These are phyloP conservation scores for Tranzscheliella williamsii DNA, from an alignment of 1,284 basidiomycete genomes.

Conservation along the genomic window DNA sequence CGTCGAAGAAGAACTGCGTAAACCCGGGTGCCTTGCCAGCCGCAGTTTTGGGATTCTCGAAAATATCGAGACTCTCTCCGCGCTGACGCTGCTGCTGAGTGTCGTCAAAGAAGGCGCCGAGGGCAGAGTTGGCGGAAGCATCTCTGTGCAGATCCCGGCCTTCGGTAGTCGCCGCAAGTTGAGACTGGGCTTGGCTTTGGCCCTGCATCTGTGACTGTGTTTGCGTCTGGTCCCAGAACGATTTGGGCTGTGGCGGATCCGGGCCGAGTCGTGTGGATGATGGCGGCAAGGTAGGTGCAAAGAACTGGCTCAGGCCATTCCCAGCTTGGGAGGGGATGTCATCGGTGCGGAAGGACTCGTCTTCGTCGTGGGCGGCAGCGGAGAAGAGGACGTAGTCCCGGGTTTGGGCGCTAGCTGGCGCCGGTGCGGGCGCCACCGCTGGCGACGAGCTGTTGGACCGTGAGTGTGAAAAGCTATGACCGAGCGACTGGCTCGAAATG, in stretches of 20 bases:
- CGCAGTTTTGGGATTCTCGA: slow-evolving; percentile 33
- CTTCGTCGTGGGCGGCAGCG: slow-evolving; percentile 11
- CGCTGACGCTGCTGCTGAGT: slow-evolving; percentile 43
- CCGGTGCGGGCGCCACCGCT: slow-evolving; percentile 6
- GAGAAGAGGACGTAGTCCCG: slow-evolving; percentile 16
- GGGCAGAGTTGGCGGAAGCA: slow-evolving; percentile 39
- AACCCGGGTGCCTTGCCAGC: slow-evolving; percentile 37
- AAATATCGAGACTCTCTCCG: slow-evolving; percentile 49
- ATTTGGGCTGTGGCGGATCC: slow-evolving; percentile 9
- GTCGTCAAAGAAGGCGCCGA: slow-evolving; percentile 55
- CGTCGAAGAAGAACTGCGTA: slow-evolving; percentile 44
- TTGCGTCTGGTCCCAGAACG: slow-evolving; percentile 24
- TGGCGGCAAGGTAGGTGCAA: slow-evolving; percentile 35
- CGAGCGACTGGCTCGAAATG: slow-evolving; percentile 31
- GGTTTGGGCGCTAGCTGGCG: slow-evolving; percentile 2
- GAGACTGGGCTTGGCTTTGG: slow-evolving; percentile 25
- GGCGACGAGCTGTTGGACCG: slow-evolving; percentile 26
- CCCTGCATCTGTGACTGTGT: slow-evolving; percentile 11
- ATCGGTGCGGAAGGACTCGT: slow-evolving; percentile 36
- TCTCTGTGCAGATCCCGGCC: slow-evolving; percentile 8
- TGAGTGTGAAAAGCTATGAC: slow-evolving; percentile 17
- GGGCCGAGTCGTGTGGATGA: neutral
- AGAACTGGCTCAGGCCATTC: slow-evolving; percentile 41
- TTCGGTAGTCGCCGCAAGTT: slow-evolving; percentile 4
- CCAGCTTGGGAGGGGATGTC: slow-evolving; percentile 34